Conservation (phyloP, 2,329 filamentous ascomycete genomes). For the Podosphaera fusca region DNA sequence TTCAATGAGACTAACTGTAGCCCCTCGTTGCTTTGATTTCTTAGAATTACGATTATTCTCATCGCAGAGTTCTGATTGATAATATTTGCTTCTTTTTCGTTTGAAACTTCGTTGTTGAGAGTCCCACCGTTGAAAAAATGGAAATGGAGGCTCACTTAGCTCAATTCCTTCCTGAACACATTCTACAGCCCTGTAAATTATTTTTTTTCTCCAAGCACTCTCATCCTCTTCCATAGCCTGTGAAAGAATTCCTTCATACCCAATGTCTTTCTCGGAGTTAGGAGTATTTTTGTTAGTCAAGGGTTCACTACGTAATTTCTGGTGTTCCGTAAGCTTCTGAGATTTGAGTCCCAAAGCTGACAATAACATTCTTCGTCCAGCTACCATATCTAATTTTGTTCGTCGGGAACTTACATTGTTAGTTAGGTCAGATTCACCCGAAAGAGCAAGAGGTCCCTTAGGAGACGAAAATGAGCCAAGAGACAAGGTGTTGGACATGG, state of each 20-base stretch:
- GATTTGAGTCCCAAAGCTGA: slow-evolving; percentile 46
- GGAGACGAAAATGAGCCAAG: slow-evolving; percentile 1
- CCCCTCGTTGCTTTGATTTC: slow-evolving; percentile 26
- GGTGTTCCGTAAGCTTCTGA: slow-evolving; percentile 43
- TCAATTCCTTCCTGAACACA: slow-evolving; percentile 48
- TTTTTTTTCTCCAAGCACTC: slow-evolving; percentile 45
- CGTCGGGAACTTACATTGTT: slow-evolving; percentile 5
- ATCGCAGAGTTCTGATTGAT: slow-evolving; percentile 17
- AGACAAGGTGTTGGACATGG: not conserved
- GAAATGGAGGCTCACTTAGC: slow-evolving; percentile 62
- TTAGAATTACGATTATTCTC: slow-evolving; percentile 19
- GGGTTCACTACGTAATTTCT: too few species aligned
- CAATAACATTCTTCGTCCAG: slow-evolving; percentile 45
- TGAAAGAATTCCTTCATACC: slow-evolving; percentile 1
- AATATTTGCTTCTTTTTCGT: slow-evolving; percentile 25
- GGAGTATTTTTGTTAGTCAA: too few species aligned
- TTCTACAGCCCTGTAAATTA: slow-evolving; percentile 60
- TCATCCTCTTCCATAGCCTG: slow-evolving; percentile 18
- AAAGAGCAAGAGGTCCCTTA: slow-evolving; percentile 3
- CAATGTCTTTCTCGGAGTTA: not conserved
- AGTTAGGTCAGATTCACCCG: slow-evolving; percentile 3
- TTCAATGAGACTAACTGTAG: slow-evolving; percentile 20
- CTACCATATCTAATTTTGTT: slow-evolving; percentile 28
- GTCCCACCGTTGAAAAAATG: slow-evolving; percentile 79
- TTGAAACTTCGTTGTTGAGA: slow-evolving; percentile 36